A percentile compares a stretch with the other conserved stretches of the same genome.
phyloP scores from a whole-genome alignment of 495 filamentous ascomycete genomes.

The Talaromyces adpressus region DNA sequence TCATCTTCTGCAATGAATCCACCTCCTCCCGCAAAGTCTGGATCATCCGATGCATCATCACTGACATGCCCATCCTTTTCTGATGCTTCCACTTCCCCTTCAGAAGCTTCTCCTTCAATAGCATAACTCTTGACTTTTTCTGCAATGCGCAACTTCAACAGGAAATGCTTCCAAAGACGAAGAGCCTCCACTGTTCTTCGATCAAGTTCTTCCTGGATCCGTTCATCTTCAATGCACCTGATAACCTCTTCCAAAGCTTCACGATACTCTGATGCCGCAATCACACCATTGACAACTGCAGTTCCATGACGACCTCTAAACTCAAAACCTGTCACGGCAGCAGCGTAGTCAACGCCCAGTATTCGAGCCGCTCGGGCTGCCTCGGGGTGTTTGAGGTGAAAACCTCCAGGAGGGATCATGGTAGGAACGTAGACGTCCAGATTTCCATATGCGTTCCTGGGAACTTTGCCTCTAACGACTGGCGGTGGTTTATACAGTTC shows the following conservation, averaged over 20 bases:
- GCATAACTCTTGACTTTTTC: conserved; percentile 65
- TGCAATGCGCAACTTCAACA: conserved; percentile 68
- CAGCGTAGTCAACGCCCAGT: conserved; percentile 77
- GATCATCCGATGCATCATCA: conserved; percentile 17
- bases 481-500: conserved; percentile 66
- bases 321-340: conserved; percentile 83
- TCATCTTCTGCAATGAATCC: conserved; percentile 45
- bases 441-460: conserved; percentile 83
- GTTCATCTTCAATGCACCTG: conserved; percentile 53
- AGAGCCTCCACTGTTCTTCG: conserved; percentile 50
- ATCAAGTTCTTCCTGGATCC: conserved; percentile 49
- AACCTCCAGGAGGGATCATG: conserved; percentile 82
- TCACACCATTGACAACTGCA: conserved; percentile 65
- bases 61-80: conserved; percentile 17
- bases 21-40: conserved; percentile 24
- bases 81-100: conserved; percentile 18
- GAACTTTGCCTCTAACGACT: conserved; percentile 66
- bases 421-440: conserved; percentile 85
- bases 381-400: conserved; percentile 59
- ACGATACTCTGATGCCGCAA: conserved; percentile 62
- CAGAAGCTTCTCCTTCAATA: conserved; percentile 38
- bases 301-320: conserved; percentile 79
- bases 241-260: conserved; percentile 69
- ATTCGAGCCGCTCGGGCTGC: conserved; percentile 68
- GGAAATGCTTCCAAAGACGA: conserved; percentile 67